These are phyloP conservation scores for Moniliella sp. DNA, from an alignment of 1,284 basidiomycete species.

Conservation along the genomic window DNA sequence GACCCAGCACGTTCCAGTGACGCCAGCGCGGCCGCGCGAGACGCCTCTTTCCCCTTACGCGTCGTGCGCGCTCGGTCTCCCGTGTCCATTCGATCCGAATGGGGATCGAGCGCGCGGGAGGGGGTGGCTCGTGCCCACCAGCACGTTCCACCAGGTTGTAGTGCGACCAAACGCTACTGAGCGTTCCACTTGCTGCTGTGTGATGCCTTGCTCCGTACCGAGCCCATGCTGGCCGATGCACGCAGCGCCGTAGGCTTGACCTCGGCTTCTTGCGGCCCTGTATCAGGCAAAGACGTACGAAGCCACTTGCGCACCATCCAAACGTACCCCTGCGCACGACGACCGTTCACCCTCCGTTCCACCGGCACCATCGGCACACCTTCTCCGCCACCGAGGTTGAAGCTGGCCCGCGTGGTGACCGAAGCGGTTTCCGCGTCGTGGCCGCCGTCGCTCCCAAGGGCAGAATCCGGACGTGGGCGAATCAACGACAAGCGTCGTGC, in stretches of 20 bases:
- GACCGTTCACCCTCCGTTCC: neutral
- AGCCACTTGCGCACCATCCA: constrained; percentile 24
- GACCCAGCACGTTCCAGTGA: too few species aligned
- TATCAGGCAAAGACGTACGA: too few species aligned
- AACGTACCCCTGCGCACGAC: constrained; percentile 17
- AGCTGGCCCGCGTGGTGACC: too few species aligned
- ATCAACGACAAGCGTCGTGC: too few species aligned
- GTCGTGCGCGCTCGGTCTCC: constrained; percentile 4
- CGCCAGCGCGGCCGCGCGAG: constrained; percentile 3
- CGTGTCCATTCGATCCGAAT: constrained; percentile 28
- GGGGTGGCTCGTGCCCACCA: constrained; percentile 12
- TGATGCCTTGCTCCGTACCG: neutral
- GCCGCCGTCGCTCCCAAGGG: too few species aligned
- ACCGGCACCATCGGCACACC: neutral
- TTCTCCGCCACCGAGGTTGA: constrained; percentile 6
- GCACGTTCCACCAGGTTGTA: constrained; percentile 15
- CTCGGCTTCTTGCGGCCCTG: too few species aligned
- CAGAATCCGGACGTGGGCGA: too few species aligned
- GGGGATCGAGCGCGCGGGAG: constrained; percentile 10
- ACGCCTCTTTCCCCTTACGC: constrained; percentile 4
- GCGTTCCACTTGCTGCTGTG: constrained; percentile 6
- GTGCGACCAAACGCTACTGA: constrained; percentile 18
- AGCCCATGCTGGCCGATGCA: neutral
- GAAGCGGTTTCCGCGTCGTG: too few species aligned
- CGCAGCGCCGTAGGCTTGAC: constrained; percentile 1